Evolutionary conservation across 1,284 basidiomycete genomes (phyloP), one percentile per base, ranked within the genome.

Genomic region (Pulveroboletus sp.): DNA sequence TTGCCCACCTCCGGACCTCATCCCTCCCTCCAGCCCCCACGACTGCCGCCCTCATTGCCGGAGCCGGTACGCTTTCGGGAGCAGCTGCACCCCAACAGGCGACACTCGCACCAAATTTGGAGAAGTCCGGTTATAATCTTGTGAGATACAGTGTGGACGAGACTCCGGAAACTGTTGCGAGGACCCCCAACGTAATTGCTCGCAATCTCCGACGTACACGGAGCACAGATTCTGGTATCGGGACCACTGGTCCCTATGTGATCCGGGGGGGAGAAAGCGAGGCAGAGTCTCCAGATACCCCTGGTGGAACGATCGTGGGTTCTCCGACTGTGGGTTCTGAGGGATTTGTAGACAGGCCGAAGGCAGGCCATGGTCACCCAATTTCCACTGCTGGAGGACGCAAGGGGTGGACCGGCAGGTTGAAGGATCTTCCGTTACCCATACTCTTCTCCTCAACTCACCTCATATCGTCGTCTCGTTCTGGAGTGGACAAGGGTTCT

Each of bases 81-180:
- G 78, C 75, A 5, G 84, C 84, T 7, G 78, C 82, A 0, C 86
- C 87, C 0, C 64, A 69, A 11, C 73, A 75, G 15, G 75, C 78
- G 0, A 76, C 77, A 2, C 73, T 91, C 24, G 82, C 81, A 3
- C 84, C 89, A 2, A 78, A 83, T 57, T 73, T 84, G 24, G 79
- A 81, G 64, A 60, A 31, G 36, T 76, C 82, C 0, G 87, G 87
- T 4, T 89, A 81, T 63, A 81, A 80, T 51, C 72, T 90, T 15
- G 81, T 79, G 40, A 77, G 87, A 66, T 88, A 64, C 52, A 67
- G 56, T 52, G 31, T 65, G 50, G 61, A 60, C 26, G 59, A 58
- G 8, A 51, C 52, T 18, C 60, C 52, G 15, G 43, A 12, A 2
- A 1, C n/a, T 15, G 8, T 47, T 35, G 26, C 43, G 5, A 56